phyloP scores from a whole-genome alignment of 2,329 filamentous ascomycete genomes.

The Pseudogymnoascus sp. region DNA sequence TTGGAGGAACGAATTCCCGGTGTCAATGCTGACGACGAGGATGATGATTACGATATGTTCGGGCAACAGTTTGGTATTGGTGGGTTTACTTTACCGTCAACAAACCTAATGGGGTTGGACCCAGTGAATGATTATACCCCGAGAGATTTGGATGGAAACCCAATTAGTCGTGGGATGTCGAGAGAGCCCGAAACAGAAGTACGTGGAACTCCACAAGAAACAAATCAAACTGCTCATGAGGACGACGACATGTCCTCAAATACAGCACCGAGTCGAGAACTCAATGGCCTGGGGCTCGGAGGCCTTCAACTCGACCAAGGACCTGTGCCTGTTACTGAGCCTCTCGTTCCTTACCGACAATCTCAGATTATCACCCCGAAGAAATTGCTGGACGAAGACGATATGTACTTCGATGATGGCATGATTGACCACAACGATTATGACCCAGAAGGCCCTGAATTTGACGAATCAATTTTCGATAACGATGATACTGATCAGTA shows the following conservation, averaged over 20 bases:
- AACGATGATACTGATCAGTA: conserved; percentile 55
- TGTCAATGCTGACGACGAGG: conserved; percentile 35
- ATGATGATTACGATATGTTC: conserved; percentile 42
- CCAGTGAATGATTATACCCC: conserved; percentile 48
- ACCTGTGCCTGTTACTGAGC: conserved; percentile 20
- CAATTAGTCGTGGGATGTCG: conserved; percentile 49
- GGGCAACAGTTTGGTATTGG: conserved; percentile 16
- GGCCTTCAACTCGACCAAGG: not conserved
- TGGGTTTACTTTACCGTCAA: conserved; percentile 25
- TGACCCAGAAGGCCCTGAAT: conserved; percentile 42
- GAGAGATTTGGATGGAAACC: conserved; percentile 44
- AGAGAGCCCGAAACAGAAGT: conserved; percentile 32
- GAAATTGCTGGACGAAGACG: conserved; percentile 40
- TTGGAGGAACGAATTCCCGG: conserved; percentile 60
- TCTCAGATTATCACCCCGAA: not conserved
- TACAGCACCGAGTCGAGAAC: not conserved
- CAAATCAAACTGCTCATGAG: not conserved
- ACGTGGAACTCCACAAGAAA: not conserved
- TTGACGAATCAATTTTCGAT: conserved; percentile 69
- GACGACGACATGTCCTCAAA: not conserved
- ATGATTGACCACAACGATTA: conserved; percentile 39
- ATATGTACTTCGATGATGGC: conserved; percentile 64
- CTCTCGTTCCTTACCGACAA: conserved; percentile 11
- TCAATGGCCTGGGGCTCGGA: not conserved
- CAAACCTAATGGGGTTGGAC: conserved; percentile 40